A percentile compares a stretch with the other conserved stretches of the same genome.
Conservation (phyloP, 768 basidiomycete genomes). For the Strobilomyces dryophilus region DNA sequence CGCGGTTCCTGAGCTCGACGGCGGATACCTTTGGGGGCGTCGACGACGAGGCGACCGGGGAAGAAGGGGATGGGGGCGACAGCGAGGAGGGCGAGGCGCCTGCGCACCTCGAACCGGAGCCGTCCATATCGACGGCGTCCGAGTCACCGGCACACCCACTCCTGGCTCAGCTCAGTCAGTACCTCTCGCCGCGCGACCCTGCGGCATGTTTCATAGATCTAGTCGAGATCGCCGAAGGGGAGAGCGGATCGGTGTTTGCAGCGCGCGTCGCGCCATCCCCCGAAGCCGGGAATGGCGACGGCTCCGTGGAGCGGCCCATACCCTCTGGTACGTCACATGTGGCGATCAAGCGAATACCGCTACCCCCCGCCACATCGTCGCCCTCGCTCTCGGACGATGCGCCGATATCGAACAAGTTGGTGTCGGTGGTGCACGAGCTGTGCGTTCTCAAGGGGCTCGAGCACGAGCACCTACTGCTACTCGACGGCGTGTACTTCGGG, state of each 20-base stretch:
- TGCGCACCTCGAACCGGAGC: neutral
- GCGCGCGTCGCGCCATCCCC: conserved; percentile 29
- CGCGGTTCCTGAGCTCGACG: conserved; percentile 26
- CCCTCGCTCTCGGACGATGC: conserved; percentile 16
- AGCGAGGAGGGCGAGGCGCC: conserved; percentile 1
- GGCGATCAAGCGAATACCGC: conserved; percentile 71
- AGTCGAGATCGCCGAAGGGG: conserved; percentile 79
- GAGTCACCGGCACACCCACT: conserved; percentile 15
- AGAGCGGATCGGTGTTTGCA: conserved; percentile 67
- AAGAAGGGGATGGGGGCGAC: conserved; percentile 11
- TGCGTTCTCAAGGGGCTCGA: conserved; percentile 50
- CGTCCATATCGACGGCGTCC: neutral
- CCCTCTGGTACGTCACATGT: conserved; percentile 41
- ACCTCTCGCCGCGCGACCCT: conserved; percentile 66
- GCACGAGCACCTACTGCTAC: conserved; percentile 59
- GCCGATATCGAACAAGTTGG: conserved; percentile 54
- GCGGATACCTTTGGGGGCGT: conserved; percentile 39
- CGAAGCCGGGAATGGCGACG: too few relatives aligned
- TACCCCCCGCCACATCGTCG: conserved; percentile 39
- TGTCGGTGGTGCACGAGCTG: conserved; percentile 60
- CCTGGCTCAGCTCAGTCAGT: conserved; percentile 49
- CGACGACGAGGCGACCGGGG: too few relatives aligned
- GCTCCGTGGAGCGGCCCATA: conserved; percentile 22
- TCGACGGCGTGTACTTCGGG: conserved; percentile 71
- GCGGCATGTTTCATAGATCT: conserved; percentile 60